Percentiles rank a stretch among this genome's conserved stretches.
These are phyloP conservation scores for Phlebiopsis gigantea DNA, from an alignment of 768 basidiomycete species.

Conservation along the genomic window DNA sequence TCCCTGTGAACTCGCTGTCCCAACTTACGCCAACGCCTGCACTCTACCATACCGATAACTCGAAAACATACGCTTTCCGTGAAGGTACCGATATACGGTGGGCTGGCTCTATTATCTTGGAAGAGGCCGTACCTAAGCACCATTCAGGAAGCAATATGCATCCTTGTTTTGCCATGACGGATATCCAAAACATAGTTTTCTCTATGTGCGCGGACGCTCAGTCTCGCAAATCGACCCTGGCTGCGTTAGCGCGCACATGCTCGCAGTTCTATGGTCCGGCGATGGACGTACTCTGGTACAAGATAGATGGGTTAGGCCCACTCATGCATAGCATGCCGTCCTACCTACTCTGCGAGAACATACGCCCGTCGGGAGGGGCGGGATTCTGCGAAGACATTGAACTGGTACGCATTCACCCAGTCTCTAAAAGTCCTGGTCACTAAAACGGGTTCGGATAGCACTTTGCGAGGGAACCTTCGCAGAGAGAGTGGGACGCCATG, in stretches of 20 bases:
- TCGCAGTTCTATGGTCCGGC: conserved; percentile 1
- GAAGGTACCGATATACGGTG: no score
- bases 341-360: neutral
- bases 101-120: no score
- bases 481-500: neutral
- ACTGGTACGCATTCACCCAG: neutral
- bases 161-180: neutral
- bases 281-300: conserved; percentile 1
- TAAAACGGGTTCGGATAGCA: neutral
- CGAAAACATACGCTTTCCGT: no score
- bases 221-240: neutral
- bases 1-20: no score
- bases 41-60: no score
- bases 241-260: neutral
- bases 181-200: neutral
- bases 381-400: neutral
- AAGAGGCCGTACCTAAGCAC: no score
- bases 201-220: neutral
- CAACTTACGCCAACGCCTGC: no score
- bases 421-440: neutral
- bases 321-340: neutral
- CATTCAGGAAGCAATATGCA: neutral
- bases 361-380: neutral
- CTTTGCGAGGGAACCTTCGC: neutral
- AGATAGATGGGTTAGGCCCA: neutral